A percentile compares a stretch with the other conserved stretches of the same genome.
Evolutionary conservation across 2,329 filamentous ascomycete genomes (phyloP).

Genomic region (Hyphodiscus sp.): DNA sequence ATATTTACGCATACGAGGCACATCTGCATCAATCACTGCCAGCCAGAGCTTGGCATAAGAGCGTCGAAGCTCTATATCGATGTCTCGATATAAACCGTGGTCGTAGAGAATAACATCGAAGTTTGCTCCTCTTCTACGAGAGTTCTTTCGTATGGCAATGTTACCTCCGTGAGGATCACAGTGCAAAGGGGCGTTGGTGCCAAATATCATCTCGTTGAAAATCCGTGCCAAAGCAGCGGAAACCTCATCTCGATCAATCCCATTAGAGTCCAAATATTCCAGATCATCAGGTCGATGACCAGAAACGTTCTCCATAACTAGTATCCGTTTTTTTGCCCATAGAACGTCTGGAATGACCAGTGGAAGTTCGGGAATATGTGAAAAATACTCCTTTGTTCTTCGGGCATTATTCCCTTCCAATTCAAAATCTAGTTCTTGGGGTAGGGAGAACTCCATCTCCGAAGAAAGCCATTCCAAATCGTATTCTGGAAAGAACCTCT

Average conservation of each 20-base stretch:
- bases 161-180: slow-evolving; percentile 98
- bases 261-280: slow-evolving; percentile 73
- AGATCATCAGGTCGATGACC: slow-evolving; percentile 86
- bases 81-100: slow-evolving; percentile 92
- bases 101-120: slow-evolving; percentile 97
- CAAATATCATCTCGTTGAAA: slow-evolving; percentile 99
- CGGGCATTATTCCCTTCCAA: slow-evolving; percentile 80
- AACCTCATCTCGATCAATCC: slow-evolving; percentile 92
- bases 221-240: slow-evolving; percentile 83
- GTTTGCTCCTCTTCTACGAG: slow-evolving; percentile 56
- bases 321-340: slow-evolving; percentile 80
- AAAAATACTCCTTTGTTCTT: slow-evolving; percentile 75
- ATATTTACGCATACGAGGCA: slow-evolving; percentile 79
- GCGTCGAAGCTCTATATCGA: slow-evolving; percentile 68
- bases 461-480: slow-evolving; percentile 92
- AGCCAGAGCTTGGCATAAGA: slow-evolving; percentile 97
- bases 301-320: slow-evolving; percentile 92
- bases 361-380: slow-evolving; percentile 64
- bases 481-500: slow-evolving; percentile 94
- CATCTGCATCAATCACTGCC: slow-evolving; percentile 85
- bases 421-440: slow-evolving; percentile 84
- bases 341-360: slow-evolving; percentile 84
- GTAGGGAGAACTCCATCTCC: slow-evolving; percentile 87
- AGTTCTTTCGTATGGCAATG: slow-evolving; percentile 81
- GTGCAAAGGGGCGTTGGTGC: slow-evolving; percentile 78